Conservation (phyloP, 371 early-diverging fungal genomes). For the Circinella minor region DNA sequence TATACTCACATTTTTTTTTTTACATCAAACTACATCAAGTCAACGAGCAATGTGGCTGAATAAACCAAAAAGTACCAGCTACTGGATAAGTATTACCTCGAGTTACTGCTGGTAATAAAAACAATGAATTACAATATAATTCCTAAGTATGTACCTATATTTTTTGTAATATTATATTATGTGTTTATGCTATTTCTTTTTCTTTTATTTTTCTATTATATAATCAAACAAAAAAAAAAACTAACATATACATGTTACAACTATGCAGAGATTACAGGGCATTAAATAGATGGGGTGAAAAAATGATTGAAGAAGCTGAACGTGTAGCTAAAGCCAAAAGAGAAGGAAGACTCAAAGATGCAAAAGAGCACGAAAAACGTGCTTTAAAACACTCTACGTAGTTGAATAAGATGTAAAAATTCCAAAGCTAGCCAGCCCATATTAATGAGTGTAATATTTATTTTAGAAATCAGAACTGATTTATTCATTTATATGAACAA, state of each 20-base stretch:
- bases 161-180: neutral
- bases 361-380: neutral
- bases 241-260: too few relatives aligned
- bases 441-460: neutral
- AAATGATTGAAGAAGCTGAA: neutral
- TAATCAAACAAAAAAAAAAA: too few relatives aligned
- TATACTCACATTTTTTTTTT: neutral
- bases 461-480: slow-evolving; percentile 33
- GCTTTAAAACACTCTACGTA: neutral
- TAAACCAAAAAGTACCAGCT: neutral
- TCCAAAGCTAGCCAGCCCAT: slow-evolving; percentile 21
- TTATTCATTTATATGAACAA: slow-evolving; percentile 63
- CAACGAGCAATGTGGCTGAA: neutral
- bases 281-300: neutral
- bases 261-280: neutral
- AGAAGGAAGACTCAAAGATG: neutral
- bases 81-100: neutral
- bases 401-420: slow-evolving; percentile 33
- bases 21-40: neutral
- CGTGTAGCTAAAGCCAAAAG: neutral
- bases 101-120: neutral
- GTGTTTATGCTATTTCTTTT: too few relatives aligned
- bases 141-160: neutral
- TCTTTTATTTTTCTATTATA: too few relatives aligned
- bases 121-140: neutral